Percentiles rank a stretch among this genome's conserved stretches.
Evolutionary conservation across 2,329 filamentous ascomycete species (phyloP).

Genomic region (Knoxdaviesia capensis): DNA sequence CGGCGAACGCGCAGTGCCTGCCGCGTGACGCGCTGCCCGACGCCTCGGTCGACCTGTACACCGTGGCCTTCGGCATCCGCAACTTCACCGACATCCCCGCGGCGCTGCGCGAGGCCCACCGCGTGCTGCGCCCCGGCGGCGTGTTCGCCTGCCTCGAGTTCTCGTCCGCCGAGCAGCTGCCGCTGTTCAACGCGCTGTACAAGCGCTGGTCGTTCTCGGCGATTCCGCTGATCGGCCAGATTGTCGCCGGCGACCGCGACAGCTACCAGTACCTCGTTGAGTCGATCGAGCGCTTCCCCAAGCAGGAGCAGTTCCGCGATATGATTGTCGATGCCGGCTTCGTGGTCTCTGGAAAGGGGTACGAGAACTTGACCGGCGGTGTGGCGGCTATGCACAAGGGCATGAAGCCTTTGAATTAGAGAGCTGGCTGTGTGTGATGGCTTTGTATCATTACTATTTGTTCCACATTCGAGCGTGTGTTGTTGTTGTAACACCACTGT

Average conservation of each 20-base stretch:
- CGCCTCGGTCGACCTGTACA: constrained; percentile 78
- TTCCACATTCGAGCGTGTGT: neutral
- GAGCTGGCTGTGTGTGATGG: neutral
- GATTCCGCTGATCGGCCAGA: constrained; percentile 85
- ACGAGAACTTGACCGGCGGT: constrained; percentile 78
- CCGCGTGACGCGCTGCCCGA: constrained; percentile 34
- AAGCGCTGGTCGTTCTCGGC: constrained; percentile 91
- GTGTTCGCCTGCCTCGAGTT: constrained; percentile 96
- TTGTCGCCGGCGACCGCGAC: constrained; percentile 83
- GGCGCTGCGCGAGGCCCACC: constrained; percentile 64
- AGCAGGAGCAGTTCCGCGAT: constrained; percentile 60
- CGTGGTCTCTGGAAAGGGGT: constrained; percentile 59
- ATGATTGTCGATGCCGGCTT: constrained; percentile 81
- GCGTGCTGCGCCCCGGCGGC: constrained; percentile 82
- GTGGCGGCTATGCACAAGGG: constrained; percentile 95
- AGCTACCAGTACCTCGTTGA: constrained; percentile 98
- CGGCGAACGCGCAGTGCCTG: constrained; percentile 76
- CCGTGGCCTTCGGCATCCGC: constrained; percentile 89
- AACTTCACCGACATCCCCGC: constrained; percentile 88
- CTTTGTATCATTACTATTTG: neutral
- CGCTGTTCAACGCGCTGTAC: constrained; percentile 67
- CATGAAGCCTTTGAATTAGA: constrained; percentile 44
- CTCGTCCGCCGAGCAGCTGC: constrained; percentile 57
- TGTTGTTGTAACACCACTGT: too few species aligned
- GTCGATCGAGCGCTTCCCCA: constrained; percentile 87